Percentiles rank a stretch among this genome's conserved stretches.
Conservation (phyloP, 164 flowering plant genomes). For the Chloranthus sessilifolius region DNA sequence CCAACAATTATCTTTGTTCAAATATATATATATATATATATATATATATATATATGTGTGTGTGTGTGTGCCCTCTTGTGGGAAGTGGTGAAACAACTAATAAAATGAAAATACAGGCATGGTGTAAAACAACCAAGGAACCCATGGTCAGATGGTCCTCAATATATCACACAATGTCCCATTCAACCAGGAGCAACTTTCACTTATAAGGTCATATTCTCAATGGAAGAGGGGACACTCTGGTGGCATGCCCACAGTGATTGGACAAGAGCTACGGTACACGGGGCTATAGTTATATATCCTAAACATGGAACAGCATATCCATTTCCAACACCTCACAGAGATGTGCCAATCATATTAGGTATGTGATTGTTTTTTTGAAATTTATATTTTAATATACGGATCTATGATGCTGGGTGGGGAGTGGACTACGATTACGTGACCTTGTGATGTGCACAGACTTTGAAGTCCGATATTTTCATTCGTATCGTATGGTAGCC, state of each 20-base stretch:
- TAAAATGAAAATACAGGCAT: constrained; percentile 41
- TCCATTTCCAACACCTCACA: constrained; percentile 36
- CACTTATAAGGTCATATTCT: constrained; percentile 22
- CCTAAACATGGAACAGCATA: constrained; percentile 20
- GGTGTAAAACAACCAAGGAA: constrained; percentile 43
- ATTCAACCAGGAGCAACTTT: constrained; percentile 27
- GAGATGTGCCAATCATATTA: constrained; percentile 22
- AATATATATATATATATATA: no score
- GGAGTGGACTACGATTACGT: background rate
- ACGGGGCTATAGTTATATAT: constrained; percentile 32
- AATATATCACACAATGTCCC: constrained; percentile 33
- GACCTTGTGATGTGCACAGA: background rate
- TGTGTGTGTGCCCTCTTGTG: no score
- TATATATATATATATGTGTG: no score
- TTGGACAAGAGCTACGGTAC: constrained; percentile 43
- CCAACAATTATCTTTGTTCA: no score
- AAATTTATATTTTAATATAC: background rate
- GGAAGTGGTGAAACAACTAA: no score
- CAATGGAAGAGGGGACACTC: constrained; percentile 32
- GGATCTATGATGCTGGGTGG: background rate
- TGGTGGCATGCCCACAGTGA: constrained; percentile 58
- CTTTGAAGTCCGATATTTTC: background rate
- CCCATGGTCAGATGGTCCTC: constrained; percentile 49
- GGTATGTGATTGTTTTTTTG: constrained; percentile 12
- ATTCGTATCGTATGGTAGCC: background rate